phyloP scores from a whole-genome alignment of 768 basidiomycete genomes.

The Chlorophyllum brunneum region DNA sequence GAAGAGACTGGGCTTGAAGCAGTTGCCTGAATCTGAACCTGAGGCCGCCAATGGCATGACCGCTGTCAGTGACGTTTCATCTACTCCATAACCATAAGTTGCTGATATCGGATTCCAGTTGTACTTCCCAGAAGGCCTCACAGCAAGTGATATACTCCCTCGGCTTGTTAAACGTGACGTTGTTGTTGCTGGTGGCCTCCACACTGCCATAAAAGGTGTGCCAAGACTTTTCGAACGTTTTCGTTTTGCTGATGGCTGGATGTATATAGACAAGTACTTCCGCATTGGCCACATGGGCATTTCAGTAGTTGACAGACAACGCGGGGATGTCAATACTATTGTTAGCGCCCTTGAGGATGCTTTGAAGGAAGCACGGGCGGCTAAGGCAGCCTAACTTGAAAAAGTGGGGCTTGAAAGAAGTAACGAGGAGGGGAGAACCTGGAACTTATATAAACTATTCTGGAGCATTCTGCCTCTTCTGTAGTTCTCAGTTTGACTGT shows the following conservation, averaged over 20 bases:
- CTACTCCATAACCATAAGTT: neutral
- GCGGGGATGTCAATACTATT: conserved; percentile 76
- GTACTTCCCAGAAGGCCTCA: conserved; percentile 82
- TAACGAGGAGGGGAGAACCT: no score
- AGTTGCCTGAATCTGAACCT: conserved; percentile 57
- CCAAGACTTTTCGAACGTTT: conserved; percentile 10
- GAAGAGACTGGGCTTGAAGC: conserved; percentile 63
- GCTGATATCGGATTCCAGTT: conserved; percentile 34
- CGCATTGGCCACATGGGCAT: conserved; percentile 96
- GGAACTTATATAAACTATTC: no score
- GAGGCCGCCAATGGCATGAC: conserved; percentile 94
- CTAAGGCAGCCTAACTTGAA: conserved; percentile 9
- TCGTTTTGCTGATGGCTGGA: conserved; percentile 10
- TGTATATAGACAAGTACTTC: conserved; percentile 74
- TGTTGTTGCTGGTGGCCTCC: conserved; percentile 85
- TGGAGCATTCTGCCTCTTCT: no score
- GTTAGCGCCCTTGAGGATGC: conserved; percentile 60
- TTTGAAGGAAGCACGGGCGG: conserved; percentile 36
- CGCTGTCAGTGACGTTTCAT: conserved; percentile 46
- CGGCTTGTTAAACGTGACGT: conserved; percentile 68
- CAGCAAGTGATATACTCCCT: conserved; percentile 72
- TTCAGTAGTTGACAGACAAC: conserved; percentile 63
- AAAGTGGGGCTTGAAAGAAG: neutral
- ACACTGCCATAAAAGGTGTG: conserved; percentile 77
- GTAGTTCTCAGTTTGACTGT: no score